These are phyloP conservation scores for Psilocybe cubensis DNA, from an alignment of 768 basidiomycete species.

Conservation along the genomic window DNA sequence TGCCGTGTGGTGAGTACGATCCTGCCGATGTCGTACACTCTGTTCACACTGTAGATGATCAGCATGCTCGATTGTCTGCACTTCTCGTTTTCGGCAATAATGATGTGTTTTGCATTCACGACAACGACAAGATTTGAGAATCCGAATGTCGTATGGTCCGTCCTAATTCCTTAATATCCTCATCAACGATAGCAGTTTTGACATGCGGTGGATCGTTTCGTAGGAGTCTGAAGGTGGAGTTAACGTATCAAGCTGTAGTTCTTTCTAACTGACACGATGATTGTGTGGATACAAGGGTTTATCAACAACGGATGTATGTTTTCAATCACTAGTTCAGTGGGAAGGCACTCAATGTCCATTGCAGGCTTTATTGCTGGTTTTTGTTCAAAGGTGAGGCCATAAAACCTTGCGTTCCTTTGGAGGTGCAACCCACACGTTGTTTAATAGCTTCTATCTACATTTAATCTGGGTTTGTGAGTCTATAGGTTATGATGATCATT, in stretches of 20 bases:
- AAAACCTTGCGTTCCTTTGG: background rate
- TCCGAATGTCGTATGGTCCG: background rate
- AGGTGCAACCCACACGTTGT: background rate
- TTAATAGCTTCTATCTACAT: slow-evolving; percentile 2
- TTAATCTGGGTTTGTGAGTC: slow-evolving; percentile 2
- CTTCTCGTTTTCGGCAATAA: slow-evolving; percentile 1
- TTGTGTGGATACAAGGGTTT: background rate
- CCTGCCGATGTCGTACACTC: background rate
- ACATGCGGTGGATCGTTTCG: too few species aligned
- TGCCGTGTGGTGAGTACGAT: background rate
- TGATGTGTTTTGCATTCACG: background rate
- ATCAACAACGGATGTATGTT: background rate
- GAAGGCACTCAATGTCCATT: background rate
- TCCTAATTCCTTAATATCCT: background rate
- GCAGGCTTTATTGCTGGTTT: background rate
- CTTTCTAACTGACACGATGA: background rate
- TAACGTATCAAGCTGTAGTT: background rate
- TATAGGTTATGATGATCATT: too few species aligned
- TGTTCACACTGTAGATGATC: background rate
- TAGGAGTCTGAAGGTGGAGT: slow-evolving; percentile 4
- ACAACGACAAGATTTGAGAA: background rate
- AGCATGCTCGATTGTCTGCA: slow-evolving; percentile 1
- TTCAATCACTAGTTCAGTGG: background rate
- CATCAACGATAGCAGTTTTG: too few species aligned
- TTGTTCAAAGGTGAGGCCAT: background rate